phyloP scores from a whole-genome alignment of 1,284 basidiomycete genomes.

The Heterobasidion parviporum region DNA sequence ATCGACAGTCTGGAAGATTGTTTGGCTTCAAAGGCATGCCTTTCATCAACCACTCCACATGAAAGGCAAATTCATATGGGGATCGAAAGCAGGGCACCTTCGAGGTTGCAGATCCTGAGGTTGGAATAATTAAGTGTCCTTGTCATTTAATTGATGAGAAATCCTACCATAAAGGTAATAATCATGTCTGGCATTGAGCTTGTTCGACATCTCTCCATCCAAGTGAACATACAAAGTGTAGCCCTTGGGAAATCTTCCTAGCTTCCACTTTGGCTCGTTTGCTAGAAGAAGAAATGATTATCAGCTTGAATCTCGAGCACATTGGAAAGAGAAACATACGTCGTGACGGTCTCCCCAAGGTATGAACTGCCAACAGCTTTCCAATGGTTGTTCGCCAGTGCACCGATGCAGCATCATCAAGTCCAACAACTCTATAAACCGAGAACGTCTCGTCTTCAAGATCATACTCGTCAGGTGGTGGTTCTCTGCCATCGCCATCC shows the following conservation, averaged over 20 bases:
- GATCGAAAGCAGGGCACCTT: conserved; percentile 6
- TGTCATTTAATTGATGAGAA: background rate
- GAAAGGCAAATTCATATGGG: conserved; percentile 7
- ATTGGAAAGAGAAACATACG: background rate
- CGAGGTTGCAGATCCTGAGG: background rate
- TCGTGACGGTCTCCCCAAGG: background rate
- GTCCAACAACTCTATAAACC: background rate
- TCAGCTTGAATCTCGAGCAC: background rate
- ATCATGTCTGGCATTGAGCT: conserved; percentile 4
- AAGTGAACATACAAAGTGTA: conserved; percentile 8
- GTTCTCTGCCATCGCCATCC: background rate
- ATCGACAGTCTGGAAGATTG: background rate
- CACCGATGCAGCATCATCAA: background rate
- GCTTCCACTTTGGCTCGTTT: background rate
- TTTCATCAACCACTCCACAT: conserved; percentile 11
- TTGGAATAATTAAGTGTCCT: background rate
- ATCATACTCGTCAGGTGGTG: background rate
- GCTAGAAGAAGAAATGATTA: background rate
- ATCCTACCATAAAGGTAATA: conserved; percentile 5
- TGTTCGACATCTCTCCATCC: background rate
- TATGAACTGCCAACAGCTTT: background rate
- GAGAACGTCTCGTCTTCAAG: background rate
- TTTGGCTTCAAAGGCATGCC: background rate
- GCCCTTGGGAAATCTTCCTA: background rate
- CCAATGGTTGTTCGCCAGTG: background rate